Base-by-base conservation (phyloP, 2,329 filamentous ascomycete genomes). In the Xylaria sp. region DNA sequence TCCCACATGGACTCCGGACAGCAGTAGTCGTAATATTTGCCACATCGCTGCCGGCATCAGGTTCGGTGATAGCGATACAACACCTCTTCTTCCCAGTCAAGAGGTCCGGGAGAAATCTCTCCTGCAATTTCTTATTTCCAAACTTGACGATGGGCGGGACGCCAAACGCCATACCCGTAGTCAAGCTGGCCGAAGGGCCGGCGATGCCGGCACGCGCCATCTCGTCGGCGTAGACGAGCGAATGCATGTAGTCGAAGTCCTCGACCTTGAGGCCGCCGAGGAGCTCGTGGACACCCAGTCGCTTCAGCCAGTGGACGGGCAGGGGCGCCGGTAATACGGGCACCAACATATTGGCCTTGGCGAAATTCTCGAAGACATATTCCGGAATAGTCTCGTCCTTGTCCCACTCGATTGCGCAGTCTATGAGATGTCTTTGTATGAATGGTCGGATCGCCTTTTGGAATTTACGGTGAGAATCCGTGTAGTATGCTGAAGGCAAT, bases 41-140 rank as follows among this genome's bases (percentile, higher is more conserved):
- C 1, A 94, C 92, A 76, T 94, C 92, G 61, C 86, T 89, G 0
- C 92, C 92, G 0, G 91, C 91, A 61, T 88, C 88, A 0, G 92
- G 92, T 77, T 94, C 92, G 0, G 92, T 94, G 74, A 94, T 93
- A 10, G 92, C 92, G 72, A 94, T 93, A 75, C 92, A 94, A 15
- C 84, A 84, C 49, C 91, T 83, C 80, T 89, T 92, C 76, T 84
- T 85, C 6, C 90, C 90, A 0, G 85, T 86, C 13, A 94, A 81
- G 0, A 93, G 82, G 59, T 92, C 90, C 0, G 91, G 91, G 7
- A 94, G 81, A 71, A 91, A 89, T 10, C 85, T 83, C 71, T 90
- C 87, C 78, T 93, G 89, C 31, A 93, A 80, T 72, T 86, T 78
- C 63, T 80, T 78, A 74, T 82, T 87, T 10, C 89, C 91, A 76